Base-by-base conservation (phyloP, 2,329 filamentous ascomycete genomes). In the Fusarium odoratissimum region DNA sequence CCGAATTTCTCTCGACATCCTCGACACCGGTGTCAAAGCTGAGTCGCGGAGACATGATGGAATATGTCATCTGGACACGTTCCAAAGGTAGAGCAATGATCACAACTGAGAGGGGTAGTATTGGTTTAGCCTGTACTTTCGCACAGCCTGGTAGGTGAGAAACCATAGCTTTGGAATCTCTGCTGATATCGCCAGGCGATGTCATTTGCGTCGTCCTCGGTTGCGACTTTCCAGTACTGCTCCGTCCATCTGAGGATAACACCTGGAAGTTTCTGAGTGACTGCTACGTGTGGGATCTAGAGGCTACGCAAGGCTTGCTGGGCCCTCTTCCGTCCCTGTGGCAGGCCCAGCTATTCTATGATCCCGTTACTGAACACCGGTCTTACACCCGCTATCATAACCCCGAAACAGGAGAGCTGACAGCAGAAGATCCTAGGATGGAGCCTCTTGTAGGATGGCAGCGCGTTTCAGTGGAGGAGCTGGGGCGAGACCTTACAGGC, bases 111-210 rank as follows among this genome's bases (percentile, higher is more conserved):
- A 42, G 16, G 8, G 51, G 51, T 10, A 55, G 37, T 30, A 42
- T 55, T 14, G 37, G 51, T 0, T 23, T 31, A 17, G 25, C 25
- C 14, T 55, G 51, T 13, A 42, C 25, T 11, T 42, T 55, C 3
- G 51, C 37, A 31, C 19, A 42, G 12, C 25, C 51, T 14, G 51
- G 37, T 55, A 30, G 16, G 37, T 19, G 11, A 2, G 2, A 19
- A 5, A 6, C 6, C 4, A 42, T 23, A 16, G 5, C 13, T 17
- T 44, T 17, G 0, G 8, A 0, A 17, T 8, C 0, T 6, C 31
- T 42, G 5, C 37, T 55, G 3, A 55, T 10, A 17, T 3, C 0
- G 5, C 7, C 6, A 55, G 51, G 51, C 2, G 51, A 55, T 19
- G 19, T 42, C 5, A 55, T 55, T 30, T 42, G 51, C 11, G 14